Percentiles rank a stretch among this genome's conserved stretches.
phyloP scores from a whole-genome alignment of 176 grass and related monocot species.

The Avena atlantica region DNA sequence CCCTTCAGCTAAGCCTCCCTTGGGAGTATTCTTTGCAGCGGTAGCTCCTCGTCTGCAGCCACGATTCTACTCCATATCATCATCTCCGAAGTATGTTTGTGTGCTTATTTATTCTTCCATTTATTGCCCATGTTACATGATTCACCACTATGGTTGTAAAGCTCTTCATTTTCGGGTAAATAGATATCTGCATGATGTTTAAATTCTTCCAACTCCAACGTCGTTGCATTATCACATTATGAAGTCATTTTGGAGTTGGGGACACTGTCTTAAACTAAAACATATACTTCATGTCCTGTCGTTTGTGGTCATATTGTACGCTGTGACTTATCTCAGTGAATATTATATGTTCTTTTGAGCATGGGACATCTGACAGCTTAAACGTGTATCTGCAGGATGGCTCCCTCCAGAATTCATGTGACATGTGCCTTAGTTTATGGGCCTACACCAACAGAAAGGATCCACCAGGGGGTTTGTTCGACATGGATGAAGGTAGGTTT shows the following conservation, averaged over 20 bases:
- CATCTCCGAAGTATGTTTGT: conserved; percentile 69
- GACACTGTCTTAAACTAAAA: not conserved
- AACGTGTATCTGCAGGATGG: conserved; percentile 57
- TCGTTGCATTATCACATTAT: not conserved
- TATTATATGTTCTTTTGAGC: not conserved
- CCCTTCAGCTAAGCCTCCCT: conserved; percentile 79
- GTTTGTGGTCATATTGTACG: not conserved
- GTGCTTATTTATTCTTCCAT: not conserved
- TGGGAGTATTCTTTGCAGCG: conserved; percentile 88
- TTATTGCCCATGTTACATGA: not conserved
- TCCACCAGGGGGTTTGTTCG: conserved; percentile 91
- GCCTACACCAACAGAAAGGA: conserved; percentile 83
- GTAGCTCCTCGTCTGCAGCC: conserved; percentile 86
- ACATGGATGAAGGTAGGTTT: conserved; percentile 92
- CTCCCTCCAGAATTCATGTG: conserved; percentile 78
- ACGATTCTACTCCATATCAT: conserved; percentile 91
- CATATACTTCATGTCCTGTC: not conserved
- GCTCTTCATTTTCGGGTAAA: not conserved
- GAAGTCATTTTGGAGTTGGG: not conserved
- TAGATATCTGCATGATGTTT: not conserved
- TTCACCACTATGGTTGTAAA: conserved; percentile 12
- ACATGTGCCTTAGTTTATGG: conserved; percentile 89
- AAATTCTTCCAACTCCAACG: not conserved
- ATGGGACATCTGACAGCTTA: not conserved
- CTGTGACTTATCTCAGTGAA: not conserved